Percentiles rank a stretch among this genome's conserved stretches.
These are phyloP conservation scores for Pseudomassariella vexata DNA, from an alignment of 2,329 filamentous ascomycete genomes.

Conservation along the genomic window DNA sequence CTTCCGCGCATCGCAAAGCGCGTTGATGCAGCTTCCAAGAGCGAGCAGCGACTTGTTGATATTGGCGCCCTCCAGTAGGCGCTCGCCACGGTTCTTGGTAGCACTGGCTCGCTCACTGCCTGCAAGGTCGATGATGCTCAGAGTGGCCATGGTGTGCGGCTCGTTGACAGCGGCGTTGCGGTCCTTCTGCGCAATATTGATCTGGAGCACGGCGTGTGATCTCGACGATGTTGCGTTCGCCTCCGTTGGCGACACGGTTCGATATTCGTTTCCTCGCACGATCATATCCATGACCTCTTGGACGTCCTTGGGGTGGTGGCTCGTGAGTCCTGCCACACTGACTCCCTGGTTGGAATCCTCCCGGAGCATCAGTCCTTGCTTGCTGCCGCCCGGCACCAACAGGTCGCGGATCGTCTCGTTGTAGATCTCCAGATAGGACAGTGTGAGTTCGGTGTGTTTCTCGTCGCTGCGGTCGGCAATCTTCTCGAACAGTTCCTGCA, in stretches of 20 bases:
- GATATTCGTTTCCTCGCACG: slow-evolving; percentile 85
- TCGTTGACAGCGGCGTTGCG: slow-evolving; percentile 89
- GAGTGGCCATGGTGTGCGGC: slow-evolving; percentile 94
- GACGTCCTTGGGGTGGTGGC: slow-evolving; percentile 84
- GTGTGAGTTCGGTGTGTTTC: slow-evolving; percentile 81
- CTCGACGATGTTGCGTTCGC: slow-evolving; percentile 96
- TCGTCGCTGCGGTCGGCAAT: slow-evolving; percentile 82
- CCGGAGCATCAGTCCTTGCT: slow-evolving; percentile 80
- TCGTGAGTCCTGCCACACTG: slow-evolving; percentile 83
- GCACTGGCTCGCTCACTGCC: slow-evolving; percentile 94
- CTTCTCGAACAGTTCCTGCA: slow-evolving; percentile 98
- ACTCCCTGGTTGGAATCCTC: slow-evolving; percentile 94
- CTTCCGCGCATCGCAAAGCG: slow-evolving; percentile 87
- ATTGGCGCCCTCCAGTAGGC: slow-evolving; percentile 89
- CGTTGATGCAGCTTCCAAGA: slow-evolving; percentile 95
- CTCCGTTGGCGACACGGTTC: slow-evolving; percentile 93
- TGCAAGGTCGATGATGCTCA: slow-evolving; percentile 96
- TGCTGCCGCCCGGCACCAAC: slow-evolving; percentile 77
- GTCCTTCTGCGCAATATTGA: slow-evolving; percentile 92
- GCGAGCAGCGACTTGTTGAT: slow-evolving; percentile 98
- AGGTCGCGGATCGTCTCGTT: slow-evolving; percentile 98
- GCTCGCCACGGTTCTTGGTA: slow-evolving; percentile 91
- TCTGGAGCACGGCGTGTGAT: slow-evolving; percentile 94
- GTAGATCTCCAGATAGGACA: slow-evolving; percentile 97
- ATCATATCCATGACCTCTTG: slow-evolving; percentile 99